A percentile compares a stretch with the other conserved stretches of the same genome.
Evolutionary conservation across 768 basidiomycete species (phyloP).

Genomic region (Lepiota brunneoincarnata): DNA sequence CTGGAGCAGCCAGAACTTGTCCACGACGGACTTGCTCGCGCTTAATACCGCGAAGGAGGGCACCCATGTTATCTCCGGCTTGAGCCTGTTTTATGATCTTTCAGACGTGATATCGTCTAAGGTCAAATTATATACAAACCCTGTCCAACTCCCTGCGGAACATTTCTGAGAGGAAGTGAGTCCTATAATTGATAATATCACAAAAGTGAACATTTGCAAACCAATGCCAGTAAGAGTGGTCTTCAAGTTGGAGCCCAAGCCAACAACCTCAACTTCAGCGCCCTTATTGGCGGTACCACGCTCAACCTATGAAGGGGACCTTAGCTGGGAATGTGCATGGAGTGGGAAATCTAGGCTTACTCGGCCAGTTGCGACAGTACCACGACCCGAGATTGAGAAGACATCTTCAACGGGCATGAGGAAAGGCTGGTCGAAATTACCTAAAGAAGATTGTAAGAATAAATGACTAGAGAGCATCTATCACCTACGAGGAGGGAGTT

Average conservation of each 20-base stretch:
- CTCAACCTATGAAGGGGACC: slow-evolving; percentile 59
- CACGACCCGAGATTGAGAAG: slow-evolving; percentile 97
- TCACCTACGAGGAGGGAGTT: slow-evolving; percentile 75
- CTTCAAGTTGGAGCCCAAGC: slow-evolving; percentile 78
- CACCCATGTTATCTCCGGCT: slow-evolving; percentile 99
- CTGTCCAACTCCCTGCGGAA: slow-evolving; percentile 99
- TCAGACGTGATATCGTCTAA: not conserved
- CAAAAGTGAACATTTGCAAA: slow-evolving; percentile 27
- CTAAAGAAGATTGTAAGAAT: slow-evolving; percentile 32
- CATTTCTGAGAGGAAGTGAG: slow-evolving; percentile 66
- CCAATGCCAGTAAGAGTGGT: slow-evolving; percentile 95
- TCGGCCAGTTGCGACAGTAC: slow-evolving; percentile 95
- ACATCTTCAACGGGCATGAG: slow-evolving; percentile 94
- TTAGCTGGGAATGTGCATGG: not conserved
- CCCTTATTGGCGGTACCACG: slow-evolving; percentile 91
- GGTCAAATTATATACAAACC: slow-evolving; percentile 35
- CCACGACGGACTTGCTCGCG: slow-evolving; percentile 94
- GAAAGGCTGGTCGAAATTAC: slow-evolving; percentile 98
- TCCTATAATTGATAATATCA: not conserved
- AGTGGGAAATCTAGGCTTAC: slow-evolving; percentile 38
- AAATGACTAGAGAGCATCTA: slow-evolving; percentile 23
- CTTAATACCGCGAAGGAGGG: slow-evolving; percentile 93
- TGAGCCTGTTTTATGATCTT: slow-evolving; percentile 57
- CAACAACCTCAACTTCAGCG: slow-evolving; percentile 90
- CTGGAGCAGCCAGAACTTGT: slow-evolving; percentile 86